Conservation (phyloP, 306 rosid species). For the Vachellia pachyceras region DNA sequence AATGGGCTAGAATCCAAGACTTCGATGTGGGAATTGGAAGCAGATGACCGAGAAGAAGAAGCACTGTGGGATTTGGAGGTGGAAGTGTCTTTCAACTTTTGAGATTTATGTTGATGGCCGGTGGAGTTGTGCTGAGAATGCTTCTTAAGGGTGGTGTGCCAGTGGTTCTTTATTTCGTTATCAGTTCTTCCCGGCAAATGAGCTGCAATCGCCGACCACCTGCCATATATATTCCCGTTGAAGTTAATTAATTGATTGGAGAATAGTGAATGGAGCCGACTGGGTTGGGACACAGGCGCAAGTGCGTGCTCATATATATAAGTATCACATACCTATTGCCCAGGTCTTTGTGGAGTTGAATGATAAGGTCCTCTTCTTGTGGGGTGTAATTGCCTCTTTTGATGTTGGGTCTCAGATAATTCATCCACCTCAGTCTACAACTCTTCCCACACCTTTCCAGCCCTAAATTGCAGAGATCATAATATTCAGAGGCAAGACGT, state of each 20-base stretch:
- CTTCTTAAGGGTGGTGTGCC: constrained; percentile 73
- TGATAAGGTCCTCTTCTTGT: not conserved
- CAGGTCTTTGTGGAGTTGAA: not conserved
- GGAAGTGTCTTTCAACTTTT: constrained; percentile 9
- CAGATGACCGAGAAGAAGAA: not conserved
- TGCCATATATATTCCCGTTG: constrained; percentile 15
- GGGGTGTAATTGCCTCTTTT: constrained; percentile 18
- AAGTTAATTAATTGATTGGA: not conserved
- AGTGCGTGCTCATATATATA: too few species aligned
- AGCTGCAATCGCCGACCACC: constrained; percentile 79
- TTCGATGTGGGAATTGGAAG: not conserved
- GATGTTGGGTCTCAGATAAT: constrained; percentile 22
- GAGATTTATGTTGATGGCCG: not conserved
- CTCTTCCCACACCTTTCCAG: constrained; percentile 21
- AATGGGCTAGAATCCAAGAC: not conserved
- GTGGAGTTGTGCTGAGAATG: constrained; percentile 1
- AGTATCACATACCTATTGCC: constrained; percentile 26
- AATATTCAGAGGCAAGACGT: not conserved
- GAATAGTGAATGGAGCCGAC: not conserved
- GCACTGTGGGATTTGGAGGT: not conserved
- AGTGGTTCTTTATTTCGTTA: constrained; percentile 76
- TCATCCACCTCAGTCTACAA: constrained; percentile 23
- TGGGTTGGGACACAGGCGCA: too few species aligned
- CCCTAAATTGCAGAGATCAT: not conserved
- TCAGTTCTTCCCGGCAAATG: constrained; percentile 74